phyloP scores from a whole-genome alignment of 768 basidiomycete genomes.

The Agaricus blazei region DNA sequence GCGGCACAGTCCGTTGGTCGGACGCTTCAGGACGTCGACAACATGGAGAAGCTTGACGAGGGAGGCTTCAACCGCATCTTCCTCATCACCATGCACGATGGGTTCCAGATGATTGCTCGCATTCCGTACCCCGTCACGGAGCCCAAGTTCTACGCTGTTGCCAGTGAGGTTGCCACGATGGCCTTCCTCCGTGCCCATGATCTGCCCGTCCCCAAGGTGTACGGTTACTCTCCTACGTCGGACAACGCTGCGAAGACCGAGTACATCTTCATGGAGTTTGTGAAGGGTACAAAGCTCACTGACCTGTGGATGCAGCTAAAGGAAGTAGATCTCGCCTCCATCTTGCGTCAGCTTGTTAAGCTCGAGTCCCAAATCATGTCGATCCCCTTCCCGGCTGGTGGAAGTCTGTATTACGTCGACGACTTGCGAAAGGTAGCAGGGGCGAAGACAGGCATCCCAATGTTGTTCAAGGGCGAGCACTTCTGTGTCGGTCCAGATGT shows the following conservation, averaged over 20 bases:
- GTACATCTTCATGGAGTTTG: constrained; percentile 43
- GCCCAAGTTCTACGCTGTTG: constrained; percentile 32
- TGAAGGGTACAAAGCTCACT: constrained; percentile 33
- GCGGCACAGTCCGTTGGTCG: constrained; percentile 37
- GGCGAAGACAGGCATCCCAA: constrained; percentile 20
- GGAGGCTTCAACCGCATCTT: constrained; percentile 38
- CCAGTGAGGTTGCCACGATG: constrained; percentile 46
- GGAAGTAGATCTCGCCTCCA: constrained; percentile 33
- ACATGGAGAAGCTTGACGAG: constrained; percentile 39
- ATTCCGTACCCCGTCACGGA: constrained; percentile 33
- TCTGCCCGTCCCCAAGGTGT: constrained; percentile 36
- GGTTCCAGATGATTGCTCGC: constrained; percentile 33
- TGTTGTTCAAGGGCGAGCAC: constrained; percentile 31
- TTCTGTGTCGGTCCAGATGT: constrained; percentile 45
- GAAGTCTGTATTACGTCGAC: constrained; percentile 35
- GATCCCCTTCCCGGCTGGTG: constrained; percentile 36
- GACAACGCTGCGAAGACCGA: constrained; percentile 36
- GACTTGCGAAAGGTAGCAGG: constrained; percentile 36
- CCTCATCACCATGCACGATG: constrained; percentile 30
- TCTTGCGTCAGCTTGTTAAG: constrained; percentile 39
- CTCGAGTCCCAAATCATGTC: constrained; percentile 43
- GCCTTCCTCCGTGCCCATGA: constrained; percentile 30
- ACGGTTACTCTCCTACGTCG: constrained; percentile 34
- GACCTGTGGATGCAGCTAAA: constrained; percentile 34
- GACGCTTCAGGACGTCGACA: constrained; percentile 30